Percentiles rank a stretch among this genome's conserved stretches.
Evolutionary conservation across 192 early-diverging fungal species (phyloP).

Genomic region (Hyaloraphidium curvatum): DNA sequence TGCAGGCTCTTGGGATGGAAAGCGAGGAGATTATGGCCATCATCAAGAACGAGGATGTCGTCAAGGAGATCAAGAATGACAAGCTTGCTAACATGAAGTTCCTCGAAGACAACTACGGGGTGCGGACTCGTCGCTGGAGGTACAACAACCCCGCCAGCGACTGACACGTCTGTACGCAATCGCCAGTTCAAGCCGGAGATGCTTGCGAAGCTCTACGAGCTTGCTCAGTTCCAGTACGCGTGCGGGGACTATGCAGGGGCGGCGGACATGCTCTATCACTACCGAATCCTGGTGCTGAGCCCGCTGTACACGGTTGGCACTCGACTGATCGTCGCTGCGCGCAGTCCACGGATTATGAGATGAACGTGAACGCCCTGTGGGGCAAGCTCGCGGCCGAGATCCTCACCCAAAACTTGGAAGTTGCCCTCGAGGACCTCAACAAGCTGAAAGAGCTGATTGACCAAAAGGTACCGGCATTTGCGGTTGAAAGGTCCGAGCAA

Average conservation of each 20-base stretch:
- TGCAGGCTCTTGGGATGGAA: conserved; percentile 54
- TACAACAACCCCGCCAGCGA: not conserved
- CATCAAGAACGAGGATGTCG: conserved; percentile 79
- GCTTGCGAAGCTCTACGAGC: conserved; percentile 69
- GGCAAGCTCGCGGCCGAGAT: conserved; percentile 94
- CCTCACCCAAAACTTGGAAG: conserved; percentile 82
- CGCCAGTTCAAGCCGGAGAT: conserved; percentile 68
- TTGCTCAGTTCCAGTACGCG: conserved; percentile 78
- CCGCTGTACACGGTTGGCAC: not conserved
- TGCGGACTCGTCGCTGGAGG: conserved; percentile 14
- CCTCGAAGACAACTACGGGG: conserved; percentile 64
- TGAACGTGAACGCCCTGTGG: conserved; percentile 76
- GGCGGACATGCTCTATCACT: conserved; percentile 87
- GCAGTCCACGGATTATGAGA: conserved; percentile 70
- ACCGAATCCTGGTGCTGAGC: conserved; percentile 61
- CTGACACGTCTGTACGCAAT: too few relatives aligned
- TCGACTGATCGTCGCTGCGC: conserved; percentile 5
- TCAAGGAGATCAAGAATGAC: conserved; percentile 75
- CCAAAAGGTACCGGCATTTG: conserved; percentile 30
- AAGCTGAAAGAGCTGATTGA: conserved; percentile 77
- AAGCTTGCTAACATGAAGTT: conserved; percentile 82
- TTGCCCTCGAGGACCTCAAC: conserved; percentile 72
- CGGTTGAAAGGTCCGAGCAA: not conserved
- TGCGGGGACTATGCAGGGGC: conserved; percentile 81
- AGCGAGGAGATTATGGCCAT: conserved; percentile 68